Conservation (phyloP, 441 rosid species). For the Mallotus repandus region DNA sequence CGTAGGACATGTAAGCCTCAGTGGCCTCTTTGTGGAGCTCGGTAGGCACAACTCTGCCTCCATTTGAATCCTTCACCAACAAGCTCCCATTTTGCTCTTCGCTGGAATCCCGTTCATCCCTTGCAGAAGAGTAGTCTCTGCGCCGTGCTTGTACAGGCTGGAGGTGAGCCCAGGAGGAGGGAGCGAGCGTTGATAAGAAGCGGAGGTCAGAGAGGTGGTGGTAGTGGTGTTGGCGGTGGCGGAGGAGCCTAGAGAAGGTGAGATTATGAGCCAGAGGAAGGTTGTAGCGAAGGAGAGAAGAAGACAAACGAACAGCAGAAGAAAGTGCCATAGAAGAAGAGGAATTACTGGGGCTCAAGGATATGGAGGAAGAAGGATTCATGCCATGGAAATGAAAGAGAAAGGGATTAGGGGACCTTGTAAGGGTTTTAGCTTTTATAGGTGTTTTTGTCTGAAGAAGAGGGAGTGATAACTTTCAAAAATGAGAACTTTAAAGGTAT, state of each 20-base stretch:
- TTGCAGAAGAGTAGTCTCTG: slow-evolving; percentile 2
- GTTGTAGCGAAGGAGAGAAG: slow-evolving; percentile 41
- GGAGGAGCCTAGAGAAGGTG: slow-evolving; percentile 31
- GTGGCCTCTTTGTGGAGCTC: slow-evolving; percentile 95
- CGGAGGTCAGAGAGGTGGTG: slow-evolving; percentile 21
- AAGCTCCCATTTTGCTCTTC: slow-evolving; percentile 41
- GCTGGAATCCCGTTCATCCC: background rate
- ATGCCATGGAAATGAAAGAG: slow-evolving; percentile 29
- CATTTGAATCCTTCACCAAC: slow-evolving; percentile 34
- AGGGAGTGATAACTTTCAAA: background rate
- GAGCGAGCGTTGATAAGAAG: slow-evolving; percentile 1
- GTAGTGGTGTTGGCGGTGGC: slow-evolving; percentile 13
- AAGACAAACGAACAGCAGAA: slow-evolving; percentile 62
- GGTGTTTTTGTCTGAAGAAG: background rate
- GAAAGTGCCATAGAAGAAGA: slow-evolving; percentile 48
- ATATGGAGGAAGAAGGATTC: slow-evolving; percentile 32
- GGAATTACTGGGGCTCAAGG: slow-evolving; percentile 19
- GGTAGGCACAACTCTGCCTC: slow-evolving; percentile 39
- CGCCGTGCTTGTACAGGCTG: slow-evolving; percentile 1
- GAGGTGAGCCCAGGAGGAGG: slow-evolving; percentile 2
- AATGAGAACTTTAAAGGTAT: background rate
- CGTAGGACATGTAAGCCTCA: slow-evolving; percentile 82
- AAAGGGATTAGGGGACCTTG: slow-evolving; percentile 19
- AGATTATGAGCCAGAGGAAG: slow-evolving; percentile 8
- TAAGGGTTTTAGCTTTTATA: background rate